Percentiles rank a stretch among this genome's conserved stretches.
Evolutionary conservation across 768 basidiomycete species (phyloP).

Genomic region (Pleurotus cornucopiae): DNA sequence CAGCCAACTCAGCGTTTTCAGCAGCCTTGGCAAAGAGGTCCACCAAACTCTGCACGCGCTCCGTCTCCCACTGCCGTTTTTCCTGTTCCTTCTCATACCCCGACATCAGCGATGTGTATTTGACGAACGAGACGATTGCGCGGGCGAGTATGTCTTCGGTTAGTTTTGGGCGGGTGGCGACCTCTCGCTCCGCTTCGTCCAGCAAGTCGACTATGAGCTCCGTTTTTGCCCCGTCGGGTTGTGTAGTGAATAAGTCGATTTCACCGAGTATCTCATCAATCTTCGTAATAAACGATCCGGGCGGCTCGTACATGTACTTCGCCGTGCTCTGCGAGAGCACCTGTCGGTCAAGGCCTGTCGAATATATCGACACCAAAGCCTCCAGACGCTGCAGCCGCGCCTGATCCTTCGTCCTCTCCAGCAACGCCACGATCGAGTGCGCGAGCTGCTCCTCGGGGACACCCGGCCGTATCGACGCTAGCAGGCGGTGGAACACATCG

Average conservation of each 20-base stretch:
- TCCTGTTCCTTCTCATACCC: background rate
- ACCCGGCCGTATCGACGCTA: conserved; percentile 15
- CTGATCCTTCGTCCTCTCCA: conserved; percentile 12
- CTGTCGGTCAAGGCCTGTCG: background rate
- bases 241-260: background rate
- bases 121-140: conserved; percentile 2
- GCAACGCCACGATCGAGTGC: conserved; percentile 14
- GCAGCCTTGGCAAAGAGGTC: background rate
- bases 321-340: conserved; percentile 9
- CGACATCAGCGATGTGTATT: background rate
- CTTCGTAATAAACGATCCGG: conserved; percentile 4
- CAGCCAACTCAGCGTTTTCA: conserved; percentile 1
- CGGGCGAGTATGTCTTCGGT: conserved; percentile 2
- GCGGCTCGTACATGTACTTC: conserved; percentile 11
- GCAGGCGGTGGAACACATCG: conserved; percentile 17
- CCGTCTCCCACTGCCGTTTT: background rate
- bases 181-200: background rate
- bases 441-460: conserved; percentile 19
- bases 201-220: background rate
- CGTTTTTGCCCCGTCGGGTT: background rate
- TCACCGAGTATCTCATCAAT: background rate
- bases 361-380: conserved; percentile 1
- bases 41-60: background rate
- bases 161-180: background rate
- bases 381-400: conserved; percentile 4